A percentile compares a stretch with the other conserved stretches of the same genome.
phyloP scores from a whole-genome alignment of 2,329 filamentous ascomycete species.

The Ophiocordyceps camponoti-floridani region DNA sequence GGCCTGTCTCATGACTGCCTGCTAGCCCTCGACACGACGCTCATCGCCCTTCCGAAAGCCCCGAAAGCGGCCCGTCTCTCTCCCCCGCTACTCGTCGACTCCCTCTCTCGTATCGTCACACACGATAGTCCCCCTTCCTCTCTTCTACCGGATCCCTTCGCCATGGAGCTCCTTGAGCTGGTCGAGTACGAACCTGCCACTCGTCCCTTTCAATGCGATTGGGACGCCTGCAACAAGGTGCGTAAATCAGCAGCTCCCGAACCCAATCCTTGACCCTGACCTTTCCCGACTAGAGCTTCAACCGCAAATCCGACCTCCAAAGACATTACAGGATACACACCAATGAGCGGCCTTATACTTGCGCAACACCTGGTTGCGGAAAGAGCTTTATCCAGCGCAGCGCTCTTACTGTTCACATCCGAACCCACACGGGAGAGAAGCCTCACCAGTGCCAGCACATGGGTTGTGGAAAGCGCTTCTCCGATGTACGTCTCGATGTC shows the following conservation, averaged over 20 bases:
- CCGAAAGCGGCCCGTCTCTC: neutral
- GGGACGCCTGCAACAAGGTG: conserved; percentile 41
- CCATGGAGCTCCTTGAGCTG: conserved; percentile 47
- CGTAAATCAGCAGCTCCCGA: conserved; percentile 11
- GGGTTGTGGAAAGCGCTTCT: conserved; percentile 51
- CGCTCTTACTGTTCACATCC: conserved; percentile 51
- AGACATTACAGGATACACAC: conserved; percentile 56
- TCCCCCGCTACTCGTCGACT: neutral
- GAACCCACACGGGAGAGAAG: conserved; percentile 56
- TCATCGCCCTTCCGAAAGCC: neutral
- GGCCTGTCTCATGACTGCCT: neutral
- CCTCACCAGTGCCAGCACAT: conserved; percentile 49
- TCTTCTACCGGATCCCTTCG: neutral
- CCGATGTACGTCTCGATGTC: conserved; percentile 34
- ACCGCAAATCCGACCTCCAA: conserved; percentile 53
- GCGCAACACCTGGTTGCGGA: conserved; percentile 39
- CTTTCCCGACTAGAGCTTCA: conserved; percentile 38
- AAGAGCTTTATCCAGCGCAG: conserved; percentile 58
- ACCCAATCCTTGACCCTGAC: neutral
- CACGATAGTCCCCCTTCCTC: neutral
- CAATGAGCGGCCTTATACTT: conserved; percentile 50
- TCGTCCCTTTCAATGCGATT: conserved; percentile 46
- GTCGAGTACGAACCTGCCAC: conserved; percentile 45
- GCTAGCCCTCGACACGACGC: neutral
- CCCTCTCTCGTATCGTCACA: neutral